Base-by-base conservation (phyloP, 2,329 filamentous ascomycete species). In the Alternaria consortialis region DNA sequence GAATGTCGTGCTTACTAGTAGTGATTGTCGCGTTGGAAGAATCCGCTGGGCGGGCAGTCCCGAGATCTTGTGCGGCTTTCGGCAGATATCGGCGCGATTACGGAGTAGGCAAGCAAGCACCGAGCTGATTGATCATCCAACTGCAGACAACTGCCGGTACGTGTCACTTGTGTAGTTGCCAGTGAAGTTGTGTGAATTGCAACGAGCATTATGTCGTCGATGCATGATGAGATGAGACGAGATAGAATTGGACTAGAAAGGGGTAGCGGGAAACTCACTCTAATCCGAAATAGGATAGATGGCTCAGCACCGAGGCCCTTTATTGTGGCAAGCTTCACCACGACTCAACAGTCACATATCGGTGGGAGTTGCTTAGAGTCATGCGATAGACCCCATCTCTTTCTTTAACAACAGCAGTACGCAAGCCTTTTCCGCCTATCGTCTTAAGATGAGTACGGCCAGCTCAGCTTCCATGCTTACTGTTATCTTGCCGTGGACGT, bases 61-160 rank as follows among this genome's bases (percentile, higher is more conserved):
- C 31, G 46, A 48, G 31, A 48, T 48, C 46, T n/a, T 48, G 17
- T n/a, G n/a, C 17, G 44, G 44, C 44, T 15, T 48, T 29, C 46
- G 31, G 46, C 46, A 34, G 17, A 34, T 48, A 25, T 48, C 46
- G 46, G 46, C 46, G 7, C 46, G 46, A 34, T 9, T 36, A 23
- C 46, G 46, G 46, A 31, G 17, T 34, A 5, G 20, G 34, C 32
- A 48, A n/a, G 31, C 2, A 2, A 12, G 12, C 5, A 48, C 20
- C 7, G 31, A 25, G 7, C 31, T 25, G 17, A 12, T 7, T 12
- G 4, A 2, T 25, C 17, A 36, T 9, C 0, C 17, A 15, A n/a
- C 7, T 15, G 4, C 6, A 5, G 0, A 0, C 13, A 36, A 9
- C 3, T 23, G 7, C 20, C n/a, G 6, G 7, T 25, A 9, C 1